Evolutionary conservation across 169 alveolate genomes (phyloP), one percentile per base, ranked within the genome.

Genomic region (Plasmodium berghei): DNA sequence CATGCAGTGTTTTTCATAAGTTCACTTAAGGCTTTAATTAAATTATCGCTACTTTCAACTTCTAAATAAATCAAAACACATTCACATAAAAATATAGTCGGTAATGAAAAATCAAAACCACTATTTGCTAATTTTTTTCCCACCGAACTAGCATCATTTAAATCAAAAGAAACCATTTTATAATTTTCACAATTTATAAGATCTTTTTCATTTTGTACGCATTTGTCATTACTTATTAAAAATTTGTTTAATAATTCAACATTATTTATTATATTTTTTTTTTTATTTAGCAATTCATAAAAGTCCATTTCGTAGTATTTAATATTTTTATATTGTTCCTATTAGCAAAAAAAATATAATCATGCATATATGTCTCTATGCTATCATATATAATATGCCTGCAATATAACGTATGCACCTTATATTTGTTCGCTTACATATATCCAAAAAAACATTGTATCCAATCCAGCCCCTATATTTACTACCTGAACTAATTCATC

Each of bases 21-120:
- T 24, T 63, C 91, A 20, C 77, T 55, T 46, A 86, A 71, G 1
- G 48, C 71, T 58, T 66, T 58, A 62, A 86, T 86, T 22, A 86
- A 71, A 59, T 22, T 40, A 64, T 86, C 91, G 55, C 91, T 86
- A 42, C 87, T 86, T n/a, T 61, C 61, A 56, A 61, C 48, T 54
- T 86, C 91, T 64, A 86, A 71, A 72, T 90, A 90, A 34, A 90
- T 87, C 9, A 90, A 56, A 61, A 90, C 94, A 75, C 94, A 90
- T 45, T 90, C 94, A 70, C 92, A 90, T 24, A 90, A 49, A 74
- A 90, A 90, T 10, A 90, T 14, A 14, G 94, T 90, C 0, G 92
- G 94, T 69, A 85, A 46, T 1, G 58, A 48, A 71, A 86, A 52
- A 72, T 86, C 75, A 63, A 86, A 86, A 26, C 48, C 52, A 54